phyloP scores from a whole-genome alignment of 495 filamentous ascomycete genomes.

The Talaromyces liani region DNA sequence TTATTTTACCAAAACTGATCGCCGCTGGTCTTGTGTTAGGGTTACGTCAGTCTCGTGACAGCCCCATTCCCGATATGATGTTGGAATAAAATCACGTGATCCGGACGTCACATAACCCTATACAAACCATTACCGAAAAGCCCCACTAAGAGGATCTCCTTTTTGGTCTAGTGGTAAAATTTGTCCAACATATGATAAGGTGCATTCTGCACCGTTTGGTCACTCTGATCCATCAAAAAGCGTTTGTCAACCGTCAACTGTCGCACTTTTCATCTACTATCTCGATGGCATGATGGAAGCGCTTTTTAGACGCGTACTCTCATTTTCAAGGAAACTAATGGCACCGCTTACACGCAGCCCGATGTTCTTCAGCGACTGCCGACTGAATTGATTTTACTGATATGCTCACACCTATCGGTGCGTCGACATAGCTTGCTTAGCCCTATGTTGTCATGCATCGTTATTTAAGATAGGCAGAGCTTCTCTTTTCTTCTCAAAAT shows the following conservation, averaged over 20 bases:
- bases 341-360: neutral
- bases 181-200: no score
- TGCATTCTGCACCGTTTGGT: neutral
- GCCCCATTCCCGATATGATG: neutral
- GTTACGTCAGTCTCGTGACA: neutral
- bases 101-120: no score
- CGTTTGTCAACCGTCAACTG: neutral
- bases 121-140: no score
- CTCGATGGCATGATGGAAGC: neutral
- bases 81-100: no score
- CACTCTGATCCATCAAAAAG: neutral
- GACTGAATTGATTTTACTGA: constrained; percentile 5
- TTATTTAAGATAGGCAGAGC: neutral
- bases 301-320: neutral
- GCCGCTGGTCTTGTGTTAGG: neutral
- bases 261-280: neutral
- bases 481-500: neutral
- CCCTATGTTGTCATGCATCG: neutral
- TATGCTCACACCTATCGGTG: constrained; percentile 1
- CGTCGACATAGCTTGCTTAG: constrained; percentile 1
- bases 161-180: no score
- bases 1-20: no score
- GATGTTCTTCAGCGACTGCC: neutral
- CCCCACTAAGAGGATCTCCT: no score
- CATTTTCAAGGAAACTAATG: neutral